Evolutionary conservation across 2,329 filamentous ascomycete genomes (phyloP).

Genomic region (Xylogone sp.): DNA sequence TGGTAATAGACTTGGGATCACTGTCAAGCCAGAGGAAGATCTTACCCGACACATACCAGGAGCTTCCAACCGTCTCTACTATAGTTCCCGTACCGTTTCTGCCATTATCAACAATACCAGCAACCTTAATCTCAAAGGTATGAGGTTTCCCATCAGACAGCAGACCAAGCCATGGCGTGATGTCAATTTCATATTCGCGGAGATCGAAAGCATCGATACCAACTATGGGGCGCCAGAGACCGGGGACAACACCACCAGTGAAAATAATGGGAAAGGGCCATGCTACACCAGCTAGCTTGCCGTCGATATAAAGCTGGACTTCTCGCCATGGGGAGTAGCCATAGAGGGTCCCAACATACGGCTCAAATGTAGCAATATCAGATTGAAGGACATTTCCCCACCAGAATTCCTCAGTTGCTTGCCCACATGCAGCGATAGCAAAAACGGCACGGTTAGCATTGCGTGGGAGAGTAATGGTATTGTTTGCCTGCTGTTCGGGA

Average conservation of each 20-base stretch:
- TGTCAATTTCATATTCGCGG: slow-evolving; percentile 75
- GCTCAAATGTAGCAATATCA: slow-evolving; percentile 54
- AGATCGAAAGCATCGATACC: slow-evolving; percentile 78
- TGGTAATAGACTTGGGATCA: slow-evolving; percentile 44
- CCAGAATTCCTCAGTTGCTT: slow-evolving; percentile 79
- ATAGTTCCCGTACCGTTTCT: slow-evolving; percentile 37
- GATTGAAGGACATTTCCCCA: slow-evolving; percentile 72
- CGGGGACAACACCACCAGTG: slow-evolving; percentile 74
- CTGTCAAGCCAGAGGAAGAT: slow-evolving; percentile 72
- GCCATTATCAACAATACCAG: slow-evolving; percentile 56
- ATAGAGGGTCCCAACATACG: slow-evolving; percentile 51
- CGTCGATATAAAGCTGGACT: slow-evolving; percentile 73
- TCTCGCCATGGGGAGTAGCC: slow-evolving; percentile 75
- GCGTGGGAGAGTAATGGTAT: slow-evolving; percentile 58
- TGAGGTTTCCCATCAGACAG: slow-evolving; percentile 64
- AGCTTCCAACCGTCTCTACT: slow-evolving; percentile 53
- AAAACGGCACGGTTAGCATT: slow-evolving; percentile 69
- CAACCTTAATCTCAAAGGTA: slow-evolving; percentile 64
- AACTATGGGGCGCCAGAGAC: slow-evolving; percentile 74
- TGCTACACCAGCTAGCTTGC: slow-evolving; percentile 64
- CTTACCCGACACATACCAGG: slow-evolving; percentile 77
- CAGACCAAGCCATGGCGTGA: slow-evolving; percentile 70
- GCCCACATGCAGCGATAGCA: slow-evolving; percentile 73
- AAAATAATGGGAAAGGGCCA: slow-evolving; percentile 85
- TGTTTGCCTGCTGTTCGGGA: slow-evolving; percentile 58